phyloP scores from a whole-genome alignment of 2,329 filamentous ascomycete genomes.

The Xylariales sp. region DNA sequence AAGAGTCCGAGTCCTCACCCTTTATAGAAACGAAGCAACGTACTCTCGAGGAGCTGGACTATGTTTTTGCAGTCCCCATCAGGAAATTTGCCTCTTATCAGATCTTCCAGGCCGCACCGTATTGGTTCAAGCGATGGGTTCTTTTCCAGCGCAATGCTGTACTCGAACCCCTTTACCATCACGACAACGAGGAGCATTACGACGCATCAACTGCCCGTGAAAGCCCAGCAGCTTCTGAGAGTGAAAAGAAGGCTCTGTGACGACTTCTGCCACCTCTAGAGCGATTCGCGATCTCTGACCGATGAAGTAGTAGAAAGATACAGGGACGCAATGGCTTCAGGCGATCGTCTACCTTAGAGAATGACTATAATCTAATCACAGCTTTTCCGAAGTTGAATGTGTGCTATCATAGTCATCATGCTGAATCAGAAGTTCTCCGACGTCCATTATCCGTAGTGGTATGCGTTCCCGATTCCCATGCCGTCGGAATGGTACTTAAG shows the following conservation, averaged over 20 bases:
- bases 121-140: constrained; percentile 32
- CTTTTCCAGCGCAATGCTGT: constrained; percentile 25
- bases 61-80: constrained; percentile 39
- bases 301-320: too few species aligned
- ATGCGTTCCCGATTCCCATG: too few species aligned
- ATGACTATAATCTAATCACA: too few species aligned
- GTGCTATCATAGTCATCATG: too few species aligned
- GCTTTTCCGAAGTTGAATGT: too few species aligned
- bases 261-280: too few species aligned
- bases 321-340: too few species aligned
- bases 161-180: constrained; percentile 25
- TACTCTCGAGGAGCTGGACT: constrained; percentile 46
- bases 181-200: constrained; percentile 20
- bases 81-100: constrained; percentile 37
- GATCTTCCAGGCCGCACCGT: constrained; percentile 31
- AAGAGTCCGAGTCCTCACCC: background rate
- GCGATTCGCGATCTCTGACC: too few species aligned
- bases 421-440: too few species aligned
- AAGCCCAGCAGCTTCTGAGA: constrained; percentile 1
- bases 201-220: background rate
- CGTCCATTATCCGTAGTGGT: too few species aligned
- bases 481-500: too few species aligned
- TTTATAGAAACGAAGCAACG: constrained; percentile 40
- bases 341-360: too few species aligned
- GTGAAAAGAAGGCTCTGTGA: constrained; percentile 8